Evolutionary conservation across 495 filamentous ascomycete genomes (phyloP).

Genomic region (Aspergillus incahuasiensis): DNA sequence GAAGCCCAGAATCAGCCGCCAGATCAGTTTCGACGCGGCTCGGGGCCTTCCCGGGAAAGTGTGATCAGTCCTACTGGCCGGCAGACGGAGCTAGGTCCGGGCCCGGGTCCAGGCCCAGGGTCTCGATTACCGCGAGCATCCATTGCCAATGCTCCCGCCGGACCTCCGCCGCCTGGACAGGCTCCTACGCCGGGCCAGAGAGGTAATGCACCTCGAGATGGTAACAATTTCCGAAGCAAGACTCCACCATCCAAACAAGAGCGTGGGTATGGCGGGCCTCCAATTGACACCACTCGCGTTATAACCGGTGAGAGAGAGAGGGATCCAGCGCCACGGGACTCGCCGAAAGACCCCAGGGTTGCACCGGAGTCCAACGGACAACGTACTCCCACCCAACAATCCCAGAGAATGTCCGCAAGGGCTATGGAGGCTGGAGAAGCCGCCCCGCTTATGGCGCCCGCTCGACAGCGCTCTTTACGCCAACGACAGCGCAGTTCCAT

Average conservation of each 20-base stretch:
- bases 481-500: constrained; percentile 41
- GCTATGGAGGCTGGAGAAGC: constrained; percentile 49
- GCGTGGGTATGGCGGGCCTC: constrained; percentile 42
- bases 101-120: constrained; percentile 40
- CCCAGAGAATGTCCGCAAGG: constrained; percentile 37
- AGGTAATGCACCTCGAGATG: constrained; percentile 32
- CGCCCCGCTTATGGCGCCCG: constrained; percentile 39
- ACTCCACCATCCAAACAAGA: constrained; percentile 56
- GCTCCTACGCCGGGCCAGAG: constrained; percentile 75
- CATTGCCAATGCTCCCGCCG: constrained; percentile 65
- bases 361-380: constrained; percentile 44
- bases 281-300: constrained; percentile 47
- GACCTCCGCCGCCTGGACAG: constrained; percentile 83
- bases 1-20: constrained; percentile 56
- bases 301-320: constrained; percentile 44
- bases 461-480: constrained; percentile 42
- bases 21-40: constrained; percentile 51
- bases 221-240: constrained; percentile 48
- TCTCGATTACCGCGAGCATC: constrained; percentile 69
- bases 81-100: constrained; percentile 29
- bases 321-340: constrained; percentile 51
- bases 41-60: constrained; percentile 50
- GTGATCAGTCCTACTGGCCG: constrained; percentile 38
- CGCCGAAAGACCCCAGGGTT: constrained; percentile 35
- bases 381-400: constrained; percentile 57